Conservation (phyloP, 2,329 filamentous ascomycete genomes). For the Epichloe glyceriae region DNA sequence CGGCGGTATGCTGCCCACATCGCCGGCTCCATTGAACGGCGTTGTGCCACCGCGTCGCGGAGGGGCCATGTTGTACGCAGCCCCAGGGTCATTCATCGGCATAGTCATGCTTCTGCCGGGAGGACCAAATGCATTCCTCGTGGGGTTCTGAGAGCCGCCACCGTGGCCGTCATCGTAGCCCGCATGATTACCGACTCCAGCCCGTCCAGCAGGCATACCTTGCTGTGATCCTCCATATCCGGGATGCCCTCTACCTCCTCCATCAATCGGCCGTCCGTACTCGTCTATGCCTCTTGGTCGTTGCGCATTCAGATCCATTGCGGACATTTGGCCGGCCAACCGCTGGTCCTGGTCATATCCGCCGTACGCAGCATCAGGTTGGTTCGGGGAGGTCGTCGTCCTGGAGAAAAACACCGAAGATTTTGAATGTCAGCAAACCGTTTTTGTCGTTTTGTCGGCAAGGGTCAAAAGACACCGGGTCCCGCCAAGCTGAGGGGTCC, state of each 20-base stretch:
- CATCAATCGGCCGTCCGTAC: constrained; percentile 14
- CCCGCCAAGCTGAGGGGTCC: neutral
- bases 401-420: constrained; percentile 10
- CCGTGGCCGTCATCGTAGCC: constrained; percentile 16
- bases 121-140: constrained; percentile 32
- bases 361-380: constrained; percentile 11
- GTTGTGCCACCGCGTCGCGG: constrained; percentile 29
- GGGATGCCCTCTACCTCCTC: constrained; percentile 14
- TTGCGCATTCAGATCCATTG: constrained; percentile 22
- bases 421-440: neutral
- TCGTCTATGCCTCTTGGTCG: constrained; percentile 13
- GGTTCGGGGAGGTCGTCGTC: constrained; percentile 10
- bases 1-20: constrained; percentile 30
- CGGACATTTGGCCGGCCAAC: constrained; percentile 21
- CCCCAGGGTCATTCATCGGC: constrained; percentile 36
- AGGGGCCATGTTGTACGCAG: constrained; percentile 23
- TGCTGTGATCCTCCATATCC: constrained; percentile 16
- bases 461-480: neutral
- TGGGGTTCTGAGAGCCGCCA: constrained; percentile 16
- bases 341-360: constrained; percentile 17
- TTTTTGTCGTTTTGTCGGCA: neutral
- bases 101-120: constrained; percentile 49
- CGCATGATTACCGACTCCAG: constrained; percentile 13
- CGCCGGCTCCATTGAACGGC: constrained; percentile 32
- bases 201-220: constrained; percentile 15